Evolutionary conservation across 345 rosid genomes (phyloP), one percentile per base, ranked within the genome.

Genomic region (Brassica incana): DNA sequence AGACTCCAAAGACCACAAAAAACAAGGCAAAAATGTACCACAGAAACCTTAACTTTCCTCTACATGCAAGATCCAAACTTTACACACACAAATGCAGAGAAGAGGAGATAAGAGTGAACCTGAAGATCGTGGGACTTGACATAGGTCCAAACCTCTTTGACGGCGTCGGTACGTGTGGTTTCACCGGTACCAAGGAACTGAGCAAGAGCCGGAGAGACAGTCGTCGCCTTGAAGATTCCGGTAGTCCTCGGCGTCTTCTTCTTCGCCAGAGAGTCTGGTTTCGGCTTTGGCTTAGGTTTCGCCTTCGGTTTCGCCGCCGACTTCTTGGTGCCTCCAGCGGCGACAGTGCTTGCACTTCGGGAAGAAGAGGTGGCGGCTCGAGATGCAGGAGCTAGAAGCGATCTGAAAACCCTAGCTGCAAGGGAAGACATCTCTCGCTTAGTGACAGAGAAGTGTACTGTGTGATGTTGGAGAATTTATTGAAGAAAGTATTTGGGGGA

Each of bases 81-180:
- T 38, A 68, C 32, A 4, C 30, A 38, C 58, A 9, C 9, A 32
- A 65, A 16, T 20, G 76, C 29, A 63, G 30, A 33, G 15, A 15
- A 4, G 5, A 2, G 5, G 18, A 16, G 33, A 45, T 1, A n/a
- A n/a, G 62, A n/a, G 62, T n/a, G 60, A 78, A 95, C 99, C 99
- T 92, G 99, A 62, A 95, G 94, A 65, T 88, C 85, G 68, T 89
- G 74, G 5, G 85, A 76, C 86, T 94, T 94, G 87, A 91, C 85
- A 77, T 92, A 86, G 67, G 81, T 54, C 99, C 98, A 94, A 74
- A 92, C 85, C 87, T 83, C 77, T 84, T 93, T 90, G 67, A 89
- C 88, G 5, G 90, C 93, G 3, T 84, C 88, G 0, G 84, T 40
- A 33, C 97, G 97, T 35, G 97, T 90, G 79, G 88, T 81, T 75